Evolutionary conservation across 805 yeast species (phyloP).

Genomic region (Yamadazyma sp.): DNA sequence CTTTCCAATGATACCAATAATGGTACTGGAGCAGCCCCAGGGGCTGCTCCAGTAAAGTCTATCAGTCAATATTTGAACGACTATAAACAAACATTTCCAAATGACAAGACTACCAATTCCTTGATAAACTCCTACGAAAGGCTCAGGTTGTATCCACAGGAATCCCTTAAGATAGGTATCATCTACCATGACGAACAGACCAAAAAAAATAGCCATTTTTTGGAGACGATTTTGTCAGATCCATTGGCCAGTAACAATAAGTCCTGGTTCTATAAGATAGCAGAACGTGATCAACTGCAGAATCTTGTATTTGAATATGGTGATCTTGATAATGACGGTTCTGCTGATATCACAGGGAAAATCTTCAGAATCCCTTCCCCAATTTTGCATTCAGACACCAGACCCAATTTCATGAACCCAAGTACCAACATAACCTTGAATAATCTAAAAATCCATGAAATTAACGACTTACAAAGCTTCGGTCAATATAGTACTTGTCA

Average conservation of each 20-base stretch:
- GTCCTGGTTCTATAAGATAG: constrained; percentile 29
- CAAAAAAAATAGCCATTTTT: constrained; percentile 22
- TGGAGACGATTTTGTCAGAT: constrained; percentile 37
- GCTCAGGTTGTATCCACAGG: constrained; percentile 11
- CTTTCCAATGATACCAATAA: too few relatives aligned
- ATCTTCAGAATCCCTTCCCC: constrained; percentile 26
- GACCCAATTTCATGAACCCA: constrained; percentile 21
- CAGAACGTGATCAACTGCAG: constrained; percentile 16
- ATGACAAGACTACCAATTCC: constrained; percentile 9
- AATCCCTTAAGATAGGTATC: constrained; percentile 29
- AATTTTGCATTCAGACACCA: constrained; percentile 21
- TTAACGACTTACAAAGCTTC: constrained; percentile 10
- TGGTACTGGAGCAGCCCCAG: too few relatives aligned
- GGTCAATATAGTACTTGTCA: constrained; percentile 13
- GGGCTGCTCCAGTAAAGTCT: too few relatives aligned
- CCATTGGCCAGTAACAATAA: constrained; percentile 33
- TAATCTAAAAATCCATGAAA: constrained; percentile 16
- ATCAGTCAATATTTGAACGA: constrained; percentile 9
- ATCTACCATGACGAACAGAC: constrained; percentile 27
- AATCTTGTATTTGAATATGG: constrained; percentile 21
- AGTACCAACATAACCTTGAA: constrained; percentile 10
- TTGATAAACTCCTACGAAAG: constrained; percentile 13
- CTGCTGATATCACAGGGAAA: constrained; percentile 9
- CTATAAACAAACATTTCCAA: constrained; percentile 13
- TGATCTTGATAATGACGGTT: constrained; percentile 5